Evolutionary conservation across 768 basidiomycete species (phyloP).

Genomic region (Krasilnikovozyma curviuscula): DNA sequence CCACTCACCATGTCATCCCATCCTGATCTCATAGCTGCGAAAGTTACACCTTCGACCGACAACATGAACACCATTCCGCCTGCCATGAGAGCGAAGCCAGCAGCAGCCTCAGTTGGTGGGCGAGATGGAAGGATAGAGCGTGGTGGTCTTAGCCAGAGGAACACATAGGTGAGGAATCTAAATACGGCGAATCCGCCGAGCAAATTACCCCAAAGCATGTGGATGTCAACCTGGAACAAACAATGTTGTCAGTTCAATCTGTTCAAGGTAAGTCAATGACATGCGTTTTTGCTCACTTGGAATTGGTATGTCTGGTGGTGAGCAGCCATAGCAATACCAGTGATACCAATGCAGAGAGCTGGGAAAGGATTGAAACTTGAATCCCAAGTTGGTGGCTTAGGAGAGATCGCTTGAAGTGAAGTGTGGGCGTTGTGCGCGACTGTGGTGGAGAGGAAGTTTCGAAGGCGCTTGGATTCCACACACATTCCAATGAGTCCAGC

Average conservation of each 20-base stretch:
- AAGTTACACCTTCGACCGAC: constrained; percentile 70
- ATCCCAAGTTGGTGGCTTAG: constrained; percentile 52
- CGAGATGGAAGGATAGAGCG: constrained; percentile 69
- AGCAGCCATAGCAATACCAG: constrained; percentile 81
- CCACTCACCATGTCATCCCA: constrained; percentile 49
- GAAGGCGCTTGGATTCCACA: constrained; percentile 56
- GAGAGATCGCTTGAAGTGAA: background rate
- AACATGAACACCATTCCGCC: constrained; percentile 81
- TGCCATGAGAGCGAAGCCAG: background rate
- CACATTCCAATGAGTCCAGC: constrained; percentile 76
- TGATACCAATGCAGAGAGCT: constrained; percentile 80
- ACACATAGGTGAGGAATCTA: constrained; percentile 78
- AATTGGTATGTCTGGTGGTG: constrained; percentile 83
- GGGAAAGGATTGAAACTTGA: constrained; percentile 81
- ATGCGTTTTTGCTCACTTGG: constrained; percentile 33
- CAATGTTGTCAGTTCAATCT: background rate
- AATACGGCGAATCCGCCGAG: constrained; percentile 58
- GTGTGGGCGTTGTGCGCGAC: constrained; percentile 6
- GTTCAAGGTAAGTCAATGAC: background rate
- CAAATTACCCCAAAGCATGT: constrained; percentile 74
- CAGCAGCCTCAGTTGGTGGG: constrained; percentile 66
- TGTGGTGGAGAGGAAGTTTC: constrained; percentile 51
- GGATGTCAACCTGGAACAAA: constrained; percentile 48
- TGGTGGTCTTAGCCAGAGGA: constrained; percentile 74
- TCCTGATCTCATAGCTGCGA: constrained; percentile 76